Conservation (phyloP, 1,284 basidiomycete genomes). For the Cryptococcus jaspeensis region DNA sequence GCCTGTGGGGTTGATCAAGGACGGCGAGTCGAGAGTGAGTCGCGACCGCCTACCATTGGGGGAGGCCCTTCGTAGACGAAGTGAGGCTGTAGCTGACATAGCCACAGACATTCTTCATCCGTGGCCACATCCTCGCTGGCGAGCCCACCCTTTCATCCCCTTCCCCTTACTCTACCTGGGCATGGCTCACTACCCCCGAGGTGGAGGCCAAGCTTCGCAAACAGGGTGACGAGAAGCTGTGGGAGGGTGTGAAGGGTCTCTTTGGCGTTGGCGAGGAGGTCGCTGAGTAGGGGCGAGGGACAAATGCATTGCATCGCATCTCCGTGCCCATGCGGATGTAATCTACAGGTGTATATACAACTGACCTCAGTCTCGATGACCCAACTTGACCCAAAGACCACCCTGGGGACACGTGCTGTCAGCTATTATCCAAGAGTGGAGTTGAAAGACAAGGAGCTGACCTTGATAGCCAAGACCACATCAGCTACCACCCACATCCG, state of each 20-base stretch:
- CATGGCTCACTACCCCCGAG: slow-evolving; percentile 45
- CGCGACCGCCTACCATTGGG: not conserved
- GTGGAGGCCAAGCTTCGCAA: slow-evolving; percentile 33
- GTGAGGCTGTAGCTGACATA: not conserved
- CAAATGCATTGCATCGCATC: not conserved
- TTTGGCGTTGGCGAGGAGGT: slow-evolving; percentile 28
- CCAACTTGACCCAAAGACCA: slow-evolving; percentile 20
- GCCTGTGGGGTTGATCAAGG: slow-evolving; percentile 42
- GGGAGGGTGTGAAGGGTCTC: slow-evolving; percentile 43
- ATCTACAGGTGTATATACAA: not conserved
- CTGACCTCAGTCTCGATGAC: not conserved
- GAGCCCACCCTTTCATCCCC: slow-evolving; percentile 34
- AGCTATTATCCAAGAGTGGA: not conserved
- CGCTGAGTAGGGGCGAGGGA: not conserved
- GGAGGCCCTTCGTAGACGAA: no score
- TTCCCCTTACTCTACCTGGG: slow-evolving; percentile 29
- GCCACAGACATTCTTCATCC: slow-evolving; percentile 49
- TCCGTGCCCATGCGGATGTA: not conserved
- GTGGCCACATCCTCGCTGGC: slow-evolving; percentile 49
- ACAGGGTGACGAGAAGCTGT: slow-evolving; percentile 40
- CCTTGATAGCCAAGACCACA: slow-evolving; percentile 39
- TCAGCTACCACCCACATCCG: slow-evolving; percentile 35
- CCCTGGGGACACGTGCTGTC: slow-evolving; percentile 12
- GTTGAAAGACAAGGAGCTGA: slow-evolving; percentile 15
- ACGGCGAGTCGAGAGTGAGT: slow-evolving; percentile 41